These are phyloP conservation scores for Anthracocystis walkeri DNA, from an alignment of 1,284 basidiomycete species.

Conservation along the genomic window DNA sequence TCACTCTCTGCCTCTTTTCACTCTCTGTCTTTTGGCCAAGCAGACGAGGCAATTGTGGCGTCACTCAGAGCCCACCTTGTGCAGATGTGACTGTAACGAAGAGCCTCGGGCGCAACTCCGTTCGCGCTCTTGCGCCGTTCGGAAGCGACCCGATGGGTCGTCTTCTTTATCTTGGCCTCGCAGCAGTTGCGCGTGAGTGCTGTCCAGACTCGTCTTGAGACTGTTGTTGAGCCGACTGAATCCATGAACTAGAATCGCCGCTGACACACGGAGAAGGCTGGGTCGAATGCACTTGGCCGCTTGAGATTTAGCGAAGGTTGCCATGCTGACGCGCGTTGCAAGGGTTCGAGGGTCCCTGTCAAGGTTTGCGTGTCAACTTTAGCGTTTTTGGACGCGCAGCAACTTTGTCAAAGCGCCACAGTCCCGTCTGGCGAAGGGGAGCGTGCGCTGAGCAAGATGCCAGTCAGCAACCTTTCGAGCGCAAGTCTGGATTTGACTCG, in stretches of 20 bases:
- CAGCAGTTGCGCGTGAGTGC: neutral
- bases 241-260: too few species aligned
- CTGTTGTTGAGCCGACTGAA: neutral
- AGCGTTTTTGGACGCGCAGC: neutral
- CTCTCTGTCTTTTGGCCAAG: neutral
- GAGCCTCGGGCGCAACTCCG: too few species aligned
- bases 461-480: too few species aligned
- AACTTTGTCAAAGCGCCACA: neutral
- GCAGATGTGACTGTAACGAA: neutral
- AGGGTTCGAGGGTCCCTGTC: neutral
- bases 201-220: neutral
- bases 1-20: too few species aligned
- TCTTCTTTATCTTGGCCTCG: neutral
- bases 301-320: too few species aligned
- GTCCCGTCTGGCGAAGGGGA: neutral
- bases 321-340: too few species aligned
- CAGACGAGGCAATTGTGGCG: neutral
- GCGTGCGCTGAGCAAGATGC: neutral
- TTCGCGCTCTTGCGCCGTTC: neutral
- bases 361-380: neutral
- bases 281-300: neutral
- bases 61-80: neutral
- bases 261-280: constrained; percentile 1
- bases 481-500: too few species aligned
- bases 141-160: constrained; percentile 12